These are phyloP conservation scores for Colletotrichum abscissum DNA, from an alignment of 2,329 filamentous ascomycete genomes.

Conservation along the genomic window DNA sequence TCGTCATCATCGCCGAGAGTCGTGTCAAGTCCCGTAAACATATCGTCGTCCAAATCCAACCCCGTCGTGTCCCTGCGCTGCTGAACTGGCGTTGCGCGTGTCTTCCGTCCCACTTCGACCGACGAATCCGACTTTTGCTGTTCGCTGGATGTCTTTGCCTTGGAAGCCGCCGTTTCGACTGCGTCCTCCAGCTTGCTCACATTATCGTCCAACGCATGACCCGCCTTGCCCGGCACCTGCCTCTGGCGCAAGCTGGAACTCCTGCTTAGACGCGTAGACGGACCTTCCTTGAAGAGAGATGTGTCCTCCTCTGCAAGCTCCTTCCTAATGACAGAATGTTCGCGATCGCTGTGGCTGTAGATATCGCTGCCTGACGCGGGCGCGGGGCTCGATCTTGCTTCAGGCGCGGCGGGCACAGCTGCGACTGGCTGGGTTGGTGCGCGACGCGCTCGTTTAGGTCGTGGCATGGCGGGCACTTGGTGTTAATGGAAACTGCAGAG, in stretches of 20 bases:
- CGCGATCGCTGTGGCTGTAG: constrained; percentile 49
- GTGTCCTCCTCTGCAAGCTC: constrained; percentile 33
- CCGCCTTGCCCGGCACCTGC: constrained; percentile 39
- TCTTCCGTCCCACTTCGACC: constrained; percentile 51
- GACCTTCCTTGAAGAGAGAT: not conserved
- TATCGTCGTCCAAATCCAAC: constrained; percentile 59
- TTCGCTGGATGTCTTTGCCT: constrained; percentile 37
- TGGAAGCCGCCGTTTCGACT: constrained; percentile 45
- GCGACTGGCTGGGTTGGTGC: constrained; percentile 38
- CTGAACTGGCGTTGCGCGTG: constrained; percentile 46
- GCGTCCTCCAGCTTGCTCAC: constrained; percentile 48
- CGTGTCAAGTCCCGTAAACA: constrained; percentile 55
- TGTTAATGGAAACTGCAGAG: not conserved
- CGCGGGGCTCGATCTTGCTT: constrained; percentile 25
- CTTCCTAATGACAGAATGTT: constrained; percentile 42
- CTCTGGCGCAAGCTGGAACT: constrained; percentile 29
- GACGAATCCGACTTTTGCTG: constrained; percentile 46
- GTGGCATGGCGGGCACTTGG: constrained; percentile 40
- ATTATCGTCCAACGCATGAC: constrained; percentile 49
- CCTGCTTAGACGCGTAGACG: constrained; percentile 33
- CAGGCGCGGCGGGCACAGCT: constrained; percentile 23
- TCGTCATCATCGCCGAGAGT: constrained; percentile 55
- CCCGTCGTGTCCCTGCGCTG: constrained; percentile 57
- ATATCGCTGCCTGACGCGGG: constrained; percentile 42
- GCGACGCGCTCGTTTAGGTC: constrained; percentile 45